A percentile compares a stretch with the other conserved stretches of the same genome.
Conservation (phyloP, 352 stramenopile genomes). For the Pythium sp. region DNA sequence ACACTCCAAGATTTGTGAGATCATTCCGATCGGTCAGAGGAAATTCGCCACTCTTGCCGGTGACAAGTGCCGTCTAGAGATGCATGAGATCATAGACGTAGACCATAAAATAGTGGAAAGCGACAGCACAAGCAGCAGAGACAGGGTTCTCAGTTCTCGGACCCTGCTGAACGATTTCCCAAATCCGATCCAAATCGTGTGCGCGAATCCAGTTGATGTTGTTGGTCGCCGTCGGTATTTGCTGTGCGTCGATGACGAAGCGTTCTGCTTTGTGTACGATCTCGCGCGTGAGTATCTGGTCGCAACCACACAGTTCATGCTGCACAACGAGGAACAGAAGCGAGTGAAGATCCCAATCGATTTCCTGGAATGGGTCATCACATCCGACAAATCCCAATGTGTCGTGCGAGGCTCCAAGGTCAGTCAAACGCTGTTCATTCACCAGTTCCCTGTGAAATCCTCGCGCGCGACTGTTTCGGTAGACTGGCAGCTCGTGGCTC, state of each 20-base stretch:
- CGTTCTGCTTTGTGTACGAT: constrained; percentile 49
- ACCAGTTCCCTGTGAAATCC: constrained; percentile 39
- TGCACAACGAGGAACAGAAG: constrained; percentile 7
- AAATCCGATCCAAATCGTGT: constrained; percentile 15
- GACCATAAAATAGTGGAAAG: background rate
- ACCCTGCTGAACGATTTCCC: constrained; percentile 15
- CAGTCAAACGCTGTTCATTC: constrained; percentile 32
- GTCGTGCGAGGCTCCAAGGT: constrained; percentile 28
- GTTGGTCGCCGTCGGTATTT: constrained; percentile 20
- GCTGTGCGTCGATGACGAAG: constrained; percentile 33
- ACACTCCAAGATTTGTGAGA: background rate
- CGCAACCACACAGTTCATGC: constrained; percentile 35
- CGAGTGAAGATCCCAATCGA: background rate
- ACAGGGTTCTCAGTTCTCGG: background rate
- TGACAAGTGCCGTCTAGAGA: constrained; percentile 7
- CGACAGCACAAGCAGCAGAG: background rate
- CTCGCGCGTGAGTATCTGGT: constrained; percentile 24
- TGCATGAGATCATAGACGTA: constrained; percentile 1
- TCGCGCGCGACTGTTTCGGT: constrained; percentile 28
- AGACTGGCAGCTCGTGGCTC: constrained; percentile 41
- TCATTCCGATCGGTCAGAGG: background rate
- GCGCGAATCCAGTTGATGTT: constrained; percentile 1
- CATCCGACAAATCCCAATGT: constrained; percentile 7
- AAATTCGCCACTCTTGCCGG: constrained; percentile 10
- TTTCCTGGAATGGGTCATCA: constrained; percentile 17